Evolutionary conservation across 768 basidiomycete species (phyloP).

Genomic region (Pholiota conissans): DNA sequence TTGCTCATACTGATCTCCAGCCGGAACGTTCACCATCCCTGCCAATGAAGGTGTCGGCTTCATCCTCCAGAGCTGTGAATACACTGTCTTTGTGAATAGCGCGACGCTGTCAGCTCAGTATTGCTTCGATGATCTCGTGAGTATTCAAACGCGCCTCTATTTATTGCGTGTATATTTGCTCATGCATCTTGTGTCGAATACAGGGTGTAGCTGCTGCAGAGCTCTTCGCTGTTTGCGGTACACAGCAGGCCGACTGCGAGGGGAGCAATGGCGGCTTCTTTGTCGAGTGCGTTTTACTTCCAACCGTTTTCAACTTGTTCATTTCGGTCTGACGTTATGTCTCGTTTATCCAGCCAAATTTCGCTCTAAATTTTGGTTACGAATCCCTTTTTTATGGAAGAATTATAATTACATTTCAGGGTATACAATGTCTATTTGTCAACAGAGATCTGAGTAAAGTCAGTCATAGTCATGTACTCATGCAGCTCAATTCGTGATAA

Average conservation of each 20-base stretch:
- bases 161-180: background rate
- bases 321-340: background rate
- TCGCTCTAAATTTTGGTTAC: background rate
- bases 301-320: background rate
- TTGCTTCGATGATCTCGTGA: conserved; percentile 14
- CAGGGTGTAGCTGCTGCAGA: conserved; percentile 6
- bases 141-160: background rate
- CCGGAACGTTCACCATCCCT: conserved; percentile 9
- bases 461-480: too few relatives aligned
- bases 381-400: too few relatives aligned
- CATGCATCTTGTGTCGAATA: background rate
- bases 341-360: background rate
- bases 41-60: conserved; percentile 12
- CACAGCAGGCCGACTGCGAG: conserved; percentile 7
- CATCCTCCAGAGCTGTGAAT: conserved; percentile 15
- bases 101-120: conserved; percentile 4
- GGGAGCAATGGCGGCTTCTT: conserved; percentile 2
- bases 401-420: too few relatives aligned
- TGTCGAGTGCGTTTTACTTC: conserved; percentile 5
- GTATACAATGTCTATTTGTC: too few relatives aligned
- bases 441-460: too few relatives aligned
- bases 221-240: conserved; percentile 6
- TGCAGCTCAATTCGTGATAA: too few relatives aligned
- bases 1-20: background rate
- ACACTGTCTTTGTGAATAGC: conserved; percentile 6